Evolutionary conservation across 768 basidiomycete genomes (phyloP), one percentile per base, ranked within the genome.

Genomic region (Tricholomella constricta): DNA sequence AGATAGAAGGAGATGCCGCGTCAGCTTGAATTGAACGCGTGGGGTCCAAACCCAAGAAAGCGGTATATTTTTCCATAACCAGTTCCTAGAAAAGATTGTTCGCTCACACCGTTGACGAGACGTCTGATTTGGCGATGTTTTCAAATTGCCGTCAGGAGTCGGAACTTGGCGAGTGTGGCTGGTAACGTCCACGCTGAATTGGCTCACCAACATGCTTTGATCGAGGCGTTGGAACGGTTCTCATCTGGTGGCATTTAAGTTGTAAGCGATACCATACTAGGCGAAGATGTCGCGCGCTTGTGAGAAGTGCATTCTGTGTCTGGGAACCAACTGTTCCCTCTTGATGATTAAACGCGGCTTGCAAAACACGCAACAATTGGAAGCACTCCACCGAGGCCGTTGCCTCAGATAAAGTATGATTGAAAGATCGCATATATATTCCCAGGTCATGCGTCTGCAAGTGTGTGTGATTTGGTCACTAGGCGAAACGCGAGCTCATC

Each of bases 21-120:
- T 40, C 45, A 38, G 38, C 48, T 23, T 41, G 27, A 34, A 42
- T 17, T 29, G 8, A 43, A 36, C 26, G 22, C 34, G 45, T 51
- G 57, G 25, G 44, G 14, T 25, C 17, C n/a, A 29, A 31, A 45
- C 12, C 35, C 19, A 44, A 42, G 35, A 34, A 32, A 50, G 41
- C 17, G 20, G 43, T 41, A 43, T 17, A 19, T n/a, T 36, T 50
- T 23, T 46, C 35, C 29, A 14, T 26, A n/a, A 15, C 2, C 7
- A 25, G 42, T 6, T 48, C 52, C 45, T 11, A 49, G 27, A 42
- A 35, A 12, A 45, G 54, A 17, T 15, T 29, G 17, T 46, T 47
- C n/a, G 22, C 53, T 56, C 58, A 53, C 58, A 54, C 48, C 41
- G 6, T 22, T 41, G 40, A 37, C n/a, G 23, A 45, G 14, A 20